phyloP scores from a whole-genome alignment of 176 grass and related monocot species.

The Phragmites australis region DNA sequence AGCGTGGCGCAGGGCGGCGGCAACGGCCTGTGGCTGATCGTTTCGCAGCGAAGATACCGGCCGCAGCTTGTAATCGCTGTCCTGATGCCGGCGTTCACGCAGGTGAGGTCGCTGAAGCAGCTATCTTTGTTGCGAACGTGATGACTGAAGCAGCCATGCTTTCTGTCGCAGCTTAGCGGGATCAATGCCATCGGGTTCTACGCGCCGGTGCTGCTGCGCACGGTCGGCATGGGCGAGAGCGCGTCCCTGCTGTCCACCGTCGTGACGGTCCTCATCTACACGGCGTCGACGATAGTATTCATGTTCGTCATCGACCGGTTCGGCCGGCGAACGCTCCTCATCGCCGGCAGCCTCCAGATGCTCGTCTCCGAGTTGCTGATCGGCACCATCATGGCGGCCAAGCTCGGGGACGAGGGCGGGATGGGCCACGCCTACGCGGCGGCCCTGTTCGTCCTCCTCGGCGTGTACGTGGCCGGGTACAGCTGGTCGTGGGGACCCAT shows the following conservation, averaged over 20 bases:
- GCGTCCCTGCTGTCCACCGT: constrained; percentile 40
- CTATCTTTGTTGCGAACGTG: no score
- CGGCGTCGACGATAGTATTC: not conserved
- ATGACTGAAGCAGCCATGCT: no score
- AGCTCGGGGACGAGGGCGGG: constrained; percentile 42
- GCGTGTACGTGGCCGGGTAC: constrained; percentile 47
- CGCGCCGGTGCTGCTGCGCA: constrained; percentile 46
- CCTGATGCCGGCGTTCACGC: constrained; percentile 49
- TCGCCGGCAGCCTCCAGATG: constrained; percentile 44
- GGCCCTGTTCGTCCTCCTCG: constrained; percentile 37
- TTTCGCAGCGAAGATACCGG: constrained; percentile 31
- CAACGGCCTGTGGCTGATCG: not conserved
- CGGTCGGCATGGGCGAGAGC: constrained; percentile 52
- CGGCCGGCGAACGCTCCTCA: constrained; percentile 35
- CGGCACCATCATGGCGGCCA: constrained; percentile 31
- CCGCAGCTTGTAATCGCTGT: constrained; percentile 50
- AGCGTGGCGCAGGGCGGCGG: not conserved
- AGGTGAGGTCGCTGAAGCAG: constrained; percentile 22
- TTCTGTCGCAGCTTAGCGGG: constrained; percentile 22
- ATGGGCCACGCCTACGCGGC: not conserved
- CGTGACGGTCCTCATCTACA: constrained; percentile 12
- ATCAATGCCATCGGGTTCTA: constrained; percentile 60
- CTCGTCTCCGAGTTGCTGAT: constrained; percentile 34
- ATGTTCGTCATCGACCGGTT: constrained; percentile 47
- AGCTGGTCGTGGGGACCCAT: constrained; percentile 55